Conservation (phyloP, 148 eudicot genomes). For the Spergularia marina region DNA sequence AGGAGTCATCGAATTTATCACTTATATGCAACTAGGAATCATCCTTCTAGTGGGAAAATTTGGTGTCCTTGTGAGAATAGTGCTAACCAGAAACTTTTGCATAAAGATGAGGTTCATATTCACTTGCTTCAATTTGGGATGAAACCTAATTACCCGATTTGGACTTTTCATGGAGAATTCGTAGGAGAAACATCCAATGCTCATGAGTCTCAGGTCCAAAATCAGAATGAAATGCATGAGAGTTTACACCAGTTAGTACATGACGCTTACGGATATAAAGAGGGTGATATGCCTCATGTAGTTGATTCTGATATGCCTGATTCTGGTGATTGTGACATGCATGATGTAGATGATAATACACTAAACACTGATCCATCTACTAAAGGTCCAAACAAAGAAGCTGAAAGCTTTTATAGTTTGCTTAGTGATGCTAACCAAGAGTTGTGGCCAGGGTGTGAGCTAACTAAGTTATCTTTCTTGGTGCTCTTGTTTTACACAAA, state of each 20-base stretch:
- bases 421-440: neutral
- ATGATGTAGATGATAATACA: too few relatives aligned
- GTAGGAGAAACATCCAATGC: neutral
- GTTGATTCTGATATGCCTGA: too few relatives aligned
- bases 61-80: neutral
- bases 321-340: too few relatives aligned
- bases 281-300: too few relatives aligned
- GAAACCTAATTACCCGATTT: too few relatives aligned
- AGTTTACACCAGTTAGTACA: neutral
- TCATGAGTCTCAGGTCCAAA: too few relatives aligned
- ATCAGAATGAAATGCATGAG: neutral
- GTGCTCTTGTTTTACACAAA: neutral
- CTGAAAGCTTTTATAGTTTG: neutral
- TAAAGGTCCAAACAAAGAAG: neutral
- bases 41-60: neutral
- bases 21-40: neutral
- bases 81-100: neutral
- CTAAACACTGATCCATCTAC: neutral
- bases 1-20: neutral
- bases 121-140: neutral
- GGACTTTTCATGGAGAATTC: neutral
- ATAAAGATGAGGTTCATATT: neutral
- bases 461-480: neutral
- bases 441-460: neutral
- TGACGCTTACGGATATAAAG: neutral